Base-by-base conservation (phyloP, 306 rosid species). In the Neltuma alba region DNA sequence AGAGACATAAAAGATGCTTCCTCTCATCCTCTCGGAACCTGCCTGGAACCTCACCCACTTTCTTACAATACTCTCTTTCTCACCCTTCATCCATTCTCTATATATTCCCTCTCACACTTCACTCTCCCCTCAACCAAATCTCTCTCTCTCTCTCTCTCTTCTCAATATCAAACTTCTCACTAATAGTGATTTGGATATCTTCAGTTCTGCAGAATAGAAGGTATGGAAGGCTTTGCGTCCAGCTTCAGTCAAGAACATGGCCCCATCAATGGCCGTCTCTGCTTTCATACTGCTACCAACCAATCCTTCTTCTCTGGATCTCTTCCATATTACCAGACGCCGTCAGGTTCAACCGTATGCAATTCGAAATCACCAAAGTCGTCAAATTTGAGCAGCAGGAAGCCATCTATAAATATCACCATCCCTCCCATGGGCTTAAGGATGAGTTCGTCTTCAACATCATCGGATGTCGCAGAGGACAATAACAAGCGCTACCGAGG, bases 401-500 rank as follows among this genome's bases (percentile, higher is more conserved):
- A 50, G 61, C 89, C 89, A 18, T 72, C 82, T 3, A 66, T 86
- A 9, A 82, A 86, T 74, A 86, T 86, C 20, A 66, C 60, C 47
- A 79, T 86, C 66, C 89, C 86, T 79, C 81, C 84, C n/a, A 71
- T 36, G 16, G 69, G 37, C 21, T 45, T 70, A 28, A 21, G 45
- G 40, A 72, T 76, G 8, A 25, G 21, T 11, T 38, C 76, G n/a
- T 18, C 58, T 5, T 5, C n/a, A 1, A 16, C 55, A 5, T 16
- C 58, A 7, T 54, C 52, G n/a, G 54, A 52, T 4, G 55, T 4
- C 48, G 30, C 14, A 9, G 78, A 80, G 3, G 62, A 81, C 2
- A 33, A 33, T 33, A 33, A 21, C 30, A 80, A 80, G 64, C 89
- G 80, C 57, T 86, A 86, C 34, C 81, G 89, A 54, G 89, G 89